Percentiles rank a stretch among this genome's conserved stretches.
phyloP scores from a whole-genome alignment of 768 basidiomycete species.

The Boletus vermiculosoides region DNA sequence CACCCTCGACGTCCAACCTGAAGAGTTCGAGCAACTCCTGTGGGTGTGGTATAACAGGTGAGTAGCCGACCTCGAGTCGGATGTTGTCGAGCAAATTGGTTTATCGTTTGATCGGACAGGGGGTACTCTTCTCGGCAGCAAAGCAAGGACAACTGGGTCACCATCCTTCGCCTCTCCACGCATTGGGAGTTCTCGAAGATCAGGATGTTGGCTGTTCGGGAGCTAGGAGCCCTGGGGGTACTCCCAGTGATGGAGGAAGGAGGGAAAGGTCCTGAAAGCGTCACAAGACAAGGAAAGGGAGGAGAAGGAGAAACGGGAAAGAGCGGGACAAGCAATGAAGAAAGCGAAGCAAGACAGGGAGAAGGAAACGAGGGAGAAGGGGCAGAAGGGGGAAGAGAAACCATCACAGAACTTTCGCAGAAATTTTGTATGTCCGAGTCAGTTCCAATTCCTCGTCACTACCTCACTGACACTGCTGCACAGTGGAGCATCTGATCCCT shows the following conservation, averaged over 20 bases:
- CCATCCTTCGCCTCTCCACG: constrained; percentile 52
- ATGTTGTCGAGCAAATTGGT: not conserved
- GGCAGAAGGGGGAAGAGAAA: not conserved
- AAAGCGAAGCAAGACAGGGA: no score
- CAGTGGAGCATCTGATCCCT: not conserved
- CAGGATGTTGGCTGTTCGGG: constrained; percentile 49
- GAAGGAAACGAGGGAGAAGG: no score
- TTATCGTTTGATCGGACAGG: constrained; percentile 31
- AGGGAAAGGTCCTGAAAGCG: no score
- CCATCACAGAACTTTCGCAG: not conserved
- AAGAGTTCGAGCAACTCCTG: constrained; percentile 50
- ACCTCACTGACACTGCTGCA: not conserved
- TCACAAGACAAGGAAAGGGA: not conserved
- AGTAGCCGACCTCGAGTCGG: not conserved
- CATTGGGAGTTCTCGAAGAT: constrained; percentile 57
- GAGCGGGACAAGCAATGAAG: not conserved
- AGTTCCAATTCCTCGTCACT: not conserved
- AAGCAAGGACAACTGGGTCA: constrained; percentile 48
- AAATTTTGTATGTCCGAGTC: constrained; percentile 7
- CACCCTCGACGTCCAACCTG: constrained; percentile 39
- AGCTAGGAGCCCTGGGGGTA: constrained; percentile 49
- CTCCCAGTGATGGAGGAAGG: constrained; percentile 32
- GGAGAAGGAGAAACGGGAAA: not conserved
- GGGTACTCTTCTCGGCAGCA: constrained; percentile 54
- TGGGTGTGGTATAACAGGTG: constrained; percentile 64